These are phyloP conservation scores for Lachancea cidri DNA, from an alignment of 805 yeast species.

Conservation along the genomic window DNA sequence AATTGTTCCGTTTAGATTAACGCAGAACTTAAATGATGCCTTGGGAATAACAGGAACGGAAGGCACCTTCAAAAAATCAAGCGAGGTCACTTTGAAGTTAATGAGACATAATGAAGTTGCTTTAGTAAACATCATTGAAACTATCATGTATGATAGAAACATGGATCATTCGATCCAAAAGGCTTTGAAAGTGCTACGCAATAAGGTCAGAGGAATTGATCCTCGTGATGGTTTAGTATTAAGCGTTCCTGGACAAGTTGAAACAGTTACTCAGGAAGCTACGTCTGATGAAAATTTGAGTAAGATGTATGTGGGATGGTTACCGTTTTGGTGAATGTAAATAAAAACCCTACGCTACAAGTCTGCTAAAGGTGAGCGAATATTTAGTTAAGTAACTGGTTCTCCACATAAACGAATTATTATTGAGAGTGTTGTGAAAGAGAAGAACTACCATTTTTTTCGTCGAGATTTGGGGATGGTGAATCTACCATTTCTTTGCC, in stretches of 20 bases:
- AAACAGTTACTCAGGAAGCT: conserved; percentile 79
- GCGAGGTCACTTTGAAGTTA: conserved; percentile 75
- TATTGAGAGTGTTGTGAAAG: not conserved
- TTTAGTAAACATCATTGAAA: conserved; percentile 84
- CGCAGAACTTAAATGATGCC: conserved; percentile 85
- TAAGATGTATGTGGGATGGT: conserved; percentile 95
- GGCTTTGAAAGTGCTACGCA: conserved; percentile 65
- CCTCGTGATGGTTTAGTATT: conserved; percentile 80
- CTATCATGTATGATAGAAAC: conserved; percentile 71
- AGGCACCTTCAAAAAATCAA: conserved; percentile 78
- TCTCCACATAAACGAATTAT: not conserved
- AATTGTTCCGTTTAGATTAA: conserved; percentile 87
- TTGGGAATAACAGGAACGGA: conserved; percentile 84
- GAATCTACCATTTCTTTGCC: not conserved
- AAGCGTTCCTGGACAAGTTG: conserved; percentile 91
- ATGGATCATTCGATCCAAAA: conserved; percentile 56
- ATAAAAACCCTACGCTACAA: not conserved
- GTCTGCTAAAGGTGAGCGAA: not conserved
- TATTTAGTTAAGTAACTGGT: not conserved
- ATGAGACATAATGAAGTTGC: conserved; percentile 76
- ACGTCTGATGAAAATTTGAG: conserved; percentile 63
- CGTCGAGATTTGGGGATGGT: not conserved
- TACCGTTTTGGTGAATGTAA: conserved; percentile 49
- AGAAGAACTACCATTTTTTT: not conserved
- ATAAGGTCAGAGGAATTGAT: conserved; percentile 78